Conservation (phyloP, 805 yeast genomes). For the Kuraishia borneana region DNA sequence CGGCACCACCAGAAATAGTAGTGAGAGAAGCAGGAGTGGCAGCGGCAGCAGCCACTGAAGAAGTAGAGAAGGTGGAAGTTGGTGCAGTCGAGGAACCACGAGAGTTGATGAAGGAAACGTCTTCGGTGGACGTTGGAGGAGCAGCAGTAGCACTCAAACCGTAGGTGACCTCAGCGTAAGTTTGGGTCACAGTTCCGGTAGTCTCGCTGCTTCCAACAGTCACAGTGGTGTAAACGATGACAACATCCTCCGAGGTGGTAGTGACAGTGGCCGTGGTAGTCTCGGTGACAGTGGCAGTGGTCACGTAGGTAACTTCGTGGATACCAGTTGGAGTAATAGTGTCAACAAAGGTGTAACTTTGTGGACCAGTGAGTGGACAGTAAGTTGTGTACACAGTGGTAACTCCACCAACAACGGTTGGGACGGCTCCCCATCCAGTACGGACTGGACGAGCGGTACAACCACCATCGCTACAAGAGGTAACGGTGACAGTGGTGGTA, state of each 20-base stretch:
- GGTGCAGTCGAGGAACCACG: constrained; percentile 13
- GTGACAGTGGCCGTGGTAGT: constrained; percentile 10
- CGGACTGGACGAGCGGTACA: not conserved
- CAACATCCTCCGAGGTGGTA: constrained; percentile 11
- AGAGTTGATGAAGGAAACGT: constrained; percentile 10
- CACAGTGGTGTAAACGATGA: constrained; percentile 13
- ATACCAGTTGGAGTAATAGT: not conserved
- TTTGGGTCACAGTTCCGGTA: constrained; percentile 19
- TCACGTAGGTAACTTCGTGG: not conserved
- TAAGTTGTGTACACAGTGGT: constrained; percentile 1
- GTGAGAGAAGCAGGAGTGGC: constrained; percentile 8
- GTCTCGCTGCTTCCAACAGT: constrained; percentile 12
- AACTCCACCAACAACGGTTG: not conserved
- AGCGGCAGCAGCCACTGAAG: constrained; percentile 6
- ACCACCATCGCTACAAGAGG: constrained; percentile 1
- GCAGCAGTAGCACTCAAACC: constrained; percentile 10
- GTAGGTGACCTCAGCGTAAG: constrained; percentile 17
- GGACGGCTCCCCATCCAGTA: not conserved
- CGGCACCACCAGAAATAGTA: constrained; percentile 10
- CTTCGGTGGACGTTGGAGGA: constrained; percentile 8
- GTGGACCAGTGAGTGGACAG: not conserved
- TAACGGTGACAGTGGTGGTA: not conserved
- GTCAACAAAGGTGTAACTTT: not conserved
- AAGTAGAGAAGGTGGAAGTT: constrained; percentile 13
- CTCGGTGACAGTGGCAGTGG: constrained; percentile 1